A percentile compares a stretch with the other conserved stretches of the same genome.
phyloP scores from a whole-genome alignment of 2,329 filamentous ascomycete genomes.

The Reticulascus tulasneorum region DNA sequence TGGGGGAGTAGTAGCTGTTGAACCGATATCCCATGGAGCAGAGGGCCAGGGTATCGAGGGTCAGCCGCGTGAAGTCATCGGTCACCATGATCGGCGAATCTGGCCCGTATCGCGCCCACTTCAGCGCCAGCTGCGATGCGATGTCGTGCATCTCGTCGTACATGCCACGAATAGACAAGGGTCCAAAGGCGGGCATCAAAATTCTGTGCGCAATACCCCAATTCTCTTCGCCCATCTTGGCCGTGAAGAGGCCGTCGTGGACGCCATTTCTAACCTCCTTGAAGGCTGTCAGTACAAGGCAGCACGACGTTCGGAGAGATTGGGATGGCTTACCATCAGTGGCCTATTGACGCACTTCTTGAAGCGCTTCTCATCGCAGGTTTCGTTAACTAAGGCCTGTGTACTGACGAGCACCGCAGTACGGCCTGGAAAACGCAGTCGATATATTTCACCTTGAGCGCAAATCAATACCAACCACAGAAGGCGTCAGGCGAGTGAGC shows the following conservation, averaged over 20 bases:
- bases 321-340: constrained; percentile 24
- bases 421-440: constrained; percentile 47
- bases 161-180: constrained; percentile 59
- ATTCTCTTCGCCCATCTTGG: constrained; percentile 13
- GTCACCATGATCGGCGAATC: constrained; percentile 45
- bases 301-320: neutral
- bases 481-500: constrained; percentile 11
- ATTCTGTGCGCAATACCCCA: constrained; percentile 56
- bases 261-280: constrained; percentile 56
- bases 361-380: constrained; percentile 64
- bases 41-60: constrained; percentile 59
- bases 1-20: constrained; percentile 52
- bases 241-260: constrained; percentile 27
- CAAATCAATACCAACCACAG: too few relatives aligned
- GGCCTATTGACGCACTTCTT: constrained; percentile 49
- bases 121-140: constrained; percentile 47
- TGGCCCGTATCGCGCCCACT: constrained; percentile 44
- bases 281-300: neutral
- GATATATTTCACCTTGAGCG: constrained; percentile 53
- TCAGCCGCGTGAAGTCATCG: constrained; percentile 59
- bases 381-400: constrained; percentile 56
- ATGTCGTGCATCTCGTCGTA: constrained; percentile 52
- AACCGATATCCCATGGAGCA: constrained; percentile 57
- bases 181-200: constrained; percentile 67
- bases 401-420: constrained; percentile 48